These are phyloP conservation scores for Cryptosporidium parvum DNA, from an alignment of 169 alveolate species.

Conservation along the genomic window DNA sequence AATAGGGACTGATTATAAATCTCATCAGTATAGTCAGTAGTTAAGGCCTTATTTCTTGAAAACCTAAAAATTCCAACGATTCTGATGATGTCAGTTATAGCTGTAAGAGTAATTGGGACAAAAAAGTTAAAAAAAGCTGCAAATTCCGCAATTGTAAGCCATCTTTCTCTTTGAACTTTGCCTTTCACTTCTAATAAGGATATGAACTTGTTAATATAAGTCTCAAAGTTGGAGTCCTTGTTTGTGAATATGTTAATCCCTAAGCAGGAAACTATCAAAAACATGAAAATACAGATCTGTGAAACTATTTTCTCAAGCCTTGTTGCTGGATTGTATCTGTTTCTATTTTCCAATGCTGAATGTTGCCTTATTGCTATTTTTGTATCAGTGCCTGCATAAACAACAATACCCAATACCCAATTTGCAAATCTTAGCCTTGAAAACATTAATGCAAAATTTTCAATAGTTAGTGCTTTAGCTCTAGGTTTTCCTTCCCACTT, in stretches of 20 bases:
- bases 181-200: background rate
- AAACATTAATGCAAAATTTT: conserved; percentile 69
- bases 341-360: background rate
- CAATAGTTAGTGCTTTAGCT: conserved; percentile 42
- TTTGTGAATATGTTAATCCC: conserved; percentile 1
- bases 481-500: conserved; percentile 75
- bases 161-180: background rate
- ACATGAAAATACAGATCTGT: background rate
- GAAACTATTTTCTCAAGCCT: conserved; percentile 32
- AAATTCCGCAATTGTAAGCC: conserved; percentile 35
- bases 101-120: conserved; percentile 53
- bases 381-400: conserved; percentile 73
- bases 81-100: conserved; percentile 45
- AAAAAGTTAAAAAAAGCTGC: conserved; percentile 36
- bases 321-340: conserved; percentile 8
- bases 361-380: conserved; percentile 40
- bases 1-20: background rate
- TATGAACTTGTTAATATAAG: background rate
- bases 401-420: conserved; percentile 70
- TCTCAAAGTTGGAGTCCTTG: conserved; percentile 8
- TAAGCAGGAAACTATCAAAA: background rate
- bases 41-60: conserved; percentile 10
- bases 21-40: background rate
- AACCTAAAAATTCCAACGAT: conserved; percentile 34
- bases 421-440: conserved; percentile 66